A percentile compares a stretch with the other conserved stretches of the same genome.
Evolutionary conservation across 768 basidiomycete species (phyloP).

Genomic region (Lyophyllum atratum): DNA sequence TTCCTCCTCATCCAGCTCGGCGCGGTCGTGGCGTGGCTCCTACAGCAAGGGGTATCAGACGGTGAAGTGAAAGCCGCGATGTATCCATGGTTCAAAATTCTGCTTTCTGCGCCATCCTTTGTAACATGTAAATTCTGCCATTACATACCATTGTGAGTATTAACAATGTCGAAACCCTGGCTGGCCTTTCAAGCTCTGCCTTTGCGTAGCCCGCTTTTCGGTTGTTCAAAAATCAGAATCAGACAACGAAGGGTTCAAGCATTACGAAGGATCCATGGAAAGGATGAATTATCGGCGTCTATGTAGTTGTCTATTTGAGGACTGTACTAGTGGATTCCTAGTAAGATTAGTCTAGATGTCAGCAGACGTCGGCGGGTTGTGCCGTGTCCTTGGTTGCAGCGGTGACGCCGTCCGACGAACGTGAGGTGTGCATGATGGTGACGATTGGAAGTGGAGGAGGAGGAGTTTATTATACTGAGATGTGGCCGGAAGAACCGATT

Average conservation of each 20-base stretch:
- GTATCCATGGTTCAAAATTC: not conserved
- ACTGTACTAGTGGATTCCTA: too few species aligned
- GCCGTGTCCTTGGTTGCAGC: too few species aligned
- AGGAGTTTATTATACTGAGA: not conserved
- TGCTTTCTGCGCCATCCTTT: slow-evolving; percentile 3
- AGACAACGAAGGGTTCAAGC: too few species aligned
- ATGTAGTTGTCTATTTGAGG: too few species aligned
- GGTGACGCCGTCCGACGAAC: too few species aligned
- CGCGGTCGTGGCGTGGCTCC: slow-evolving; percentile 81
- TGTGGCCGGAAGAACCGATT: not conserved
- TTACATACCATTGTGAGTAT: slow-evolving; percentile 14
- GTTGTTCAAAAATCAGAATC: too few species aligned
- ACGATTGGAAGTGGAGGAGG: not conserved
- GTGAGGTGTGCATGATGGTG: not conserved
- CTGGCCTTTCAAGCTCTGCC: not conserved
- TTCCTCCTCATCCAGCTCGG: slow-evolving; percentile 55
- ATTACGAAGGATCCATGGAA: too few species aligned
- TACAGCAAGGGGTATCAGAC: slow-evolving; percentile 78
- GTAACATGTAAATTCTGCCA: slow-evolving; percentile 14
- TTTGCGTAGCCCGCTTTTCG: too few species aligned
- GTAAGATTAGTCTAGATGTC: too few species aligned
- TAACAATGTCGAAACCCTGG: slow-evolving; percentile 4
- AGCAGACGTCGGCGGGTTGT: too few species aligned
- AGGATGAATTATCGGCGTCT: too few species aligned
- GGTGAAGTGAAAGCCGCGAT: slow-evolving; percentile 43